Base-by-base conservation (phyloP, 2,329 filamentous ascomycete genomes). In the Rutstroemia sydowiana region DNA sequence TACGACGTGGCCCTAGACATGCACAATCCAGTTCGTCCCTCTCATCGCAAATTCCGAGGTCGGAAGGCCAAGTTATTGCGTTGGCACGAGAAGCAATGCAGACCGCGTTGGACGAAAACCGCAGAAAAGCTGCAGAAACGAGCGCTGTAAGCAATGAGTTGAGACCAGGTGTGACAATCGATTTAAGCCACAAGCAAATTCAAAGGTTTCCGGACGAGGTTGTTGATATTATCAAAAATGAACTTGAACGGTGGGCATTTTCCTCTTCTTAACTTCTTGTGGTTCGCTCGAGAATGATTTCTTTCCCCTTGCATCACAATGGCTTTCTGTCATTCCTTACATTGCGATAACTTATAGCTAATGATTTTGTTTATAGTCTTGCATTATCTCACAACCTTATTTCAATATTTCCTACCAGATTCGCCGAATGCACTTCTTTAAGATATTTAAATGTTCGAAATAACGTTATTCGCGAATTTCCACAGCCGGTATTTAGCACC, bases 311-410 rank as follows among this genome's bases (percentile, higher is more conserved):
- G 36, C 36, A 39, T 20, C 16, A 8, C 36, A 10, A 39, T 39
- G 11, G 36, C 36, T 39, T 20, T 18, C 5, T 39, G 20, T 9
- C 13, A 39, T 20, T 16, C 16, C 36, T 3, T 39, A 39, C 36
- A 11, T n/a, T n/a, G n/a, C n/a, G n/a, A n/a, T n/a, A n/a, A n/a
- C n/a, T n/a, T n/a, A n/a, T 50, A 57, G 56, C 63, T 66, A 55
- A 66, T 52, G 51, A 43, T 37, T 51, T 55, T 52, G 47, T 58
- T 51, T 42, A 37, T 50, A 90, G 87, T 61, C 78, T 92, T 48
- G 87, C 87, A 45, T 73, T 92, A 58, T 89, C 87, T n/a, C 87
- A 91, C 70, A 91, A 91, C 67, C 82, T 81, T 59, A 74, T 90
- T 53, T 75, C 80, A 30, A 75, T 78, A n/a, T 79, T 92, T 43